phyloP scores from a whole-genome alignment of 805 yeast species.

The Allodekkera sacchari region DNA sequence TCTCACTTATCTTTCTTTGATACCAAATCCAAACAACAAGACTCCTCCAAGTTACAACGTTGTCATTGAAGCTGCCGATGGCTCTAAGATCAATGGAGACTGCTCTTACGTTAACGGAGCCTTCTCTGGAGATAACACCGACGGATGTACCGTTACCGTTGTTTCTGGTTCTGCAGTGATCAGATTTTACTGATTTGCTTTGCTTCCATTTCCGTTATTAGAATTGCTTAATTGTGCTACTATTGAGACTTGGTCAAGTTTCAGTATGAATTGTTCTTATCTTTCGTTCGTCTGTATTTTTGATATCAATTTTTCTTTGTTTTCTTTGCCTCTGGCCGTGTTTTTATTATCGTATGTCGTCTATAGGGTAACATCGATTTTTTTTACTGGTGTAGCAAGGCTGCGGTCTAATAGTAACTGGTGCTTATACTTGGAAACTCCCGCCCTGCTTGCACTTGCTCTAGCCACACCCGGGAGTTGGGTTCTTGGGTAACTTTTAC shows the following conservation, averaged over 20 bases:
- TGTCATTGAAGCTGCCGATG: constrained; percentile 68
- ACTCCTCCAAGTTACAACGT: constrained; percentile 58
- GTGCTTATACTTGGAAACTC: no score
- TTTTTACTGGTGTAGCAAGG: no score
- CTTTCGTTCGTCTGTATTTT: constrained; percentile 1
- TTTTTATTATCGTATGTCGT: no score
- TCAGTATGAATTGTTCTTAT: neutral
- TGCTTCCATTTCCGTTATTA: no score
- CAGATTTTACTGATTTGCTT: constrained; percentile 47
- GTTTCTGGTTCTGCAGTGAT: constrained; percentile 76
- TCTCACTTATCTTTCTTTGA: constrained; percentile 57
- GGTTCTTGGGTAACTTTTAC: no score
- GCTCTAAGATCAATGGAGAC: constrained; percentile 55
- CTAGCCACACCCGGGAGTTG: no score
- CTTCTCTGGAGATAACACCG: constrained; percentile 61
- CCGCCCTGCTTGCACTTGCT: no score
- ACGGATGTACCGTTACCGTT: constrained; percentile 93
- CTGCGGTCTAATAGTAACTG: no score
- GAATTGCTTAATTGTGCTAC: no score
- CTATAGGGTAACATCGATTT: no score
- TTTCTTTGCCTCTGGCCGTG: constrained; percentile 1
- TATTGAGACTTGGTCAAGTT: no score
- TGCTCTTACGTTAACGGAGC: constrained; percentile 76
- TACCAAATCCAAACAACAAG: constrained; percentile 69
- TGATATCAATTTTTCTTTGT: constrained; percentile 1